Conservation (phyloP, 2,329 filamentous ascomycete genomes). For the Rachicladosporium sp. region DNA sequence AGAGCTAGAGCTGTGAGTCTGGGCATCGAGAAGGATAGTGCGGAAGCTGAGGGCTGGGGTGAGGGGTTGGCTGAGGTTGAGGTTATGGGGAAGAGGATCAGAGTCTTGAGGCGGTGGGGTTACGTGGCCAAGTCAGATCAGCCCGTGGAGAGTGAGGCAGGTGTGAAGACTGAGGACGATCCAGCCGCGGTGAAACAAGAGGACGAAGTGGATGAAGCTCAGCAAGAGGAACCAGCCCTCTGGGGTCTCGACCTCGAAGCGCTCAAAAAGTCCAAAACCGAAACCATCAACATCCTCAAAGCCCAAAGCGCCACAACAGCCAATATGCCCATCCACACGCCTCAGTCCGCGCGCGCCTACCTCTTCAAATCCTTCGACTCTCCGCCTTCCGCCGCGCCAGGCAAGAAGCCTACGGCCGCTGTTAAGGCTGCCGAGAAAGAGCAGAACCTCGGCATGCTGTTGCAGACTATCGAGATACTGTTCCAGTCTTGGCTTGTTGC, state of each 20-base stretch:
- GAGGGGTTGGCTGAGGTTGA: slow-evolving; percentile 62
- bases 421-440: slow-evolving; percentile 50
- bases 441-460: slow-evolving; percentile 54
- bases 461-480: slow-evolving; percentile 59
- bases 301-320: slow-evolving; percentile 17
- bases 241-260: slow-evolving; percentile 49
- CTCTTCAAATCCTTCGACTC: slow-evolving; percentile 47
- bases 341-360: slow-evolving; percentile 54
- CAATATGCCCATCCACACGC: slow-evolving; percentile 60
- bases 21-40: slow-evolving; percentile 54
- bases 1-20: slow-evolving; percentile 63
- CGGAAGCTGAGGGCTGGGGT: slow-evolving; percentile 60
- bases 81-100: slow-evolving; percentile 61
- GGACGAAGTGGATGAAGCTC: no score
- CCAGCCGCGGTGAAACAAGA: slow-evolving; percentile 6
- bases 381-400: slow-evolving; percentile 24
- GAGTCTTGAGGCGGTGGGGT: slow-evolving; percentile 64
- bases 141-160: no score
- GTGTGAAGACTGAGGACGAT: no score
- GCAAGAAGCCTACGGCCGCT: slow-evolving; percentile 43
- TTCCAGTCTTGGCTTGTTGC: slow-evolving; percentile 62
- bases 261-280: slow-evolving; percentile 34
- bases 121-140: no score
- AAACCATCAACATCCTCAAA: slow-evolving; percentile 11
- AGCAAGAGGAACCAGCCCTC: slow-evolving; percentile 32